Base-by-base conservation (phyloP, 2,329 filamentous ascomycete genomes). In the Metarhizium album region DNA sequence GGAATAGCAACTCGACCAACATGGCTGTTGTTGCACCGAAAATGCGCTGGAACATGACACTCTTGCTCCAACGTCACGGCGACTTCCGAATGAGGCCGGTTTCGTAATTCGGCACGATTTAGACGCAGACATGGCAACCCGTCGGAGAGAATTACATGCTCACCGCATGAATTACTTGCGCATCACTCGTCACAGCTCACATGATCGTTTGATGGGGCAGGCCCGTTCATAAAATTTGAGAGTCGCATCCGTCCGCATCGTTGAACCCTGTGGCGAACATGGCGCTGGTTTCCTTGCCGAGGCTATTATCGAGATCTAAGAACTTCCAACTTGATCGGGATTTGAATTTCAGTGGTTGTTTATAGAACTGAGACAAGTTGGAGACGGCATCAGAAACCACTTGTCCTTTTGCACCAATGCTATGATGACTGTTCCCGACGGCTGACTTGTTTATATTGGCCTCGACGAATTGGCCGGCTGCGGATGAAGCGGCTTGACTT, bases 151-250 rank as follows among this genome's bases (percentile, higher is more conserved):
- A 22, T 22, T 16, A 27, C 2, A 20, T 11, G 18, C 16, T 24
- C 8, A 13, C 29, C 37, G 24, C 16, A 31, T 11, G 18, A 22
- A 9, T 27, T 40, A 6, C 14, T 9, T n/a, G 8, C 18, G 27
- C 33, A 27, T 48, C 42, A 24, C 31, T 18, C 46, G 14, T 49
- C 50, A 49, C 29, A 23, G 46, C 50, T 20, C 27, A 45, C 46
- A 46, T 14, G 24, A n/a, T 23, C 20, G 11, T 6, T 8, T 31
- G 27, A 43, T 20, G 20, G 37, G 20, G 37, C 18, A 2, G 4
- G 37, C 5, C 18, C 5, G 7, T 35, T 13, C 37, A 40, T 40
- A n/a, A 18, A 22, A 3, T 40, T 29, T 22, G 18, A 11, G 37
- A 18, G n/a, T 40, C n/a, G 37, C 18, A 40, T 5, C 37, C 37